Evolutionary conservation across 2,329 filamentous ascomycete species (phyloP), one percentile per base, ranked within the genome.

Genomic region (Phoma sp.): DNA sequence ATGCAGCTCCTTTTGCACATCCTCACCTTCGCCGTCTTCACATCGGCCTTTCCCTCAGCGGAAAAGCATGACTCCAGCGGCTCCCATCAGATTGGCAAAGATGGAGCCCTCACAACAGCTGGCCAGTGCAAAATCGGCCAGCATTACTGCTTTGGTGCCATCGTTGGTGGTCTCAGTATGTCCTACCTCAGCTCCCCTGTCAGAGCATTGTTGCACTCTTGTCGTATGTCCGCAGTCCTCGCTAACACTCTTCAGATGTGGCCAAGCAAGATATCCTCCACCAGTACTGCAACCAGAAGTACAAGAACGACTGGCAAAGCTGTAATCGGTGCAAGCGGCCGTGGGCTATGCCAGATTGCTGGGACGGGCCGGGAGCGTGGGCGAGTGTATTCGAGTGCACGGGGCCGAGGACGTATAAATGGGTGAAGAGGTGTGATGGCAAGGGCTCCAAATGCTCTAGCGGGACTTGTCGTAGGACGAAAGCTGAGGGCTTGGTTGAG

Each of bases 221-320:
- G 10, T 31, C 29, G 29, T 13, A 15, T 4, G 29, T 10, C 13
- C 4, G 9, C 12, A 31, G 3, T 6, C 29, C 12, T 10, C 1
- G 12, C 29, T 31, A 15, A 29, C 24, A 19, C 8, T 21, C 13
- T 9, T 2, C 24, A 51, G 47, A 21, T 32, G 55, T 64, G 25
- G 37, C 49, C 13, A 51, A 53, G n/a, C 63, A 67, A 24, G 58
- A 35, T 1, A 47, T 62, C 4, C 61, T 67, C 1, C 60, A 63
- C 13, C 59, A 56, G 13, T 66, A 65, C 40, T 67, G 63, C 38
- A 40, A 58, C 36, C 47, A 58, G 12, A 56, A 63, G 43, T 62
- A 43, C 22, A 33, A 46, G 17, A n/a, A 25, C n/a, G 63, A 66
- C 24, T 61, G 60, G 13, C 47, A 54, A 2, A 63, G 60, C 9